phyloP scores from a whole-genome alignment of 1,284 basidiomycete species.

The Tausonia pullulans region DNA sequence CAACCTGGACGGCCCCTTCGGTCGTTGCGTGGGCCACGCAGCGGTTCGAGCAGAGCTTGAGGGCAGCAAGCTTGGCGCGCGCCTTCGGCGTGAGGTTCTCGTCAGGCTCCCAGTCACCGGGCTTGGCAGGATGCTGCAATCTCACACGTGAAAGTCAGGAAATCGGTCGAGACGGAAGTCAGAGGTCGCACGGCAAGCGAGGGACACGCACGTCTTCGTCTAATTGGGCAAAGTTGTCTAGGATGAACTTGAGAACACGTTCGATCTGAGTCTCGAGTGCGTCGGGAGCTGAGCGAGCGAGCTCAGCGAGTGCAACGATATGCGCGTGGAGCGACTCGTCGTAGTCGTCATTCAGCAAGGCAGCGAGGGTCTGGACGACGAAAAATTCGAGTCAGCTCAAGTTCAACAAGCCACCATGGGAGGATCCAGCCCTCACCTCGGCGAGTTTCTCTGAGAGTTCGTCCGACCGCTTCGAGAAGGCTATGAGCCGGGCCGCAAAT shows the following conservation, averaged over 20 bases:
- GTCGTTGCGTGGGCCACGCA: constrained; percentile 54
- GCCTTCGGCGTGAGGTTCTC: constrained; percentile 40
- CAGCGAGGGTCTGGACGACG: constrained; percentile 42
- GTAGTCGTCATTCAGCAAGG: constrained; percentile 43
- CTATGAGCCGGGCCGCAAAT: constrained; percentile 70
- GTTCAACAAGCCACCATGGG: not conserved
- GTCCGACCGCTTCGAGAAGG: constrained; percentile 46
- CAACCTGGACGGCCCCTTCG: constrained; percentile 52
- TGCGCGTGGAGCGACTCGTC: constrained; percentile 52
- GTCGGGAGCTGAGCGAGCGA: constrained; percentile 56
- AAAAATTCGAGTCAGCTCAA: not conserved
- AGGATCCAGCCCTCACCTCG: constrained; percentile 47
- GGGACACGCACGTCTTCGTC: constrained; percentile 40
- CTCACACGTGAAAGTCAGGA: too few relatives aligned
- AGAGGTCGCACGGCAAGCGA: not conserved
- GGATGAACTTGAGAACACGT: constrained; percentile 55
- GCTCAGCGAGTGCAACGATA: constrained; percentile 59
- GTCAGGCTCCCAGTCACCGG: constrained; percentile 60
- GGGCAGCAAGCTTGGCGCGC: constrained; percentile 55
- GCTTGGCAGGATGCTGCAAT: too few relatives aligned
- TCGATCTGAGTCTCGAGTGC: constrained; percentile 68
- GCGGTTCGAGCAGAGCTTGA: constrained; percentile 70
- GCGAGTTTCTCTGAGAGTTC: constrained; percentile 47
- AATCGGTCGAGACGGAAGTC: not conserved
- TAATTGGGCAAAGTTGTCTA: constrained; percentile 53